These are phyloP conservation scores for Byssochlamys sp. DNA, from an alignment of 2,329 filamentous ascomycete genomes.

Conservation along the genomic window DNA sequence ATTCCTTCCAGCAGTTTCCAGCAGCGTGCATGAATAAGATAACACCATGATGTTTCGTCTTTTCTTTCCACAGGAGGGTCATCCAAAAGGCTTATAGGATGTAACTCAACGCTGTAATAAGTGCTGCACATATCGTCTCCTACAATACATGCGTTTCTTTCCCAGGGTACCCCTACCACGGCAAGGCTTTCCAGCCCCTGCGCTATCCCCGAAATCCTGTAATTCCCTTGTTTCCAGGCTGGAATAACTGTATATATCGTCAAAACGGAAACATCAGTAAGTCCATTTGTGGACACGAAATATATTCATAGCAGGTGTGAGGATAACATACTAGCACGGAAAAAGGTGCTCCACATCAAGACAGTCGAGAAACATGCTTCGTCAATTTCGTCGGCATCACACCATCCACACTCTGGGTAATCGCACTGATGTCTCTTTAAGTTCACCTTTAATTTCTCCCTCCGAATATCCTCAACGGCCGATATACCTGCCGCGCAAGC, in stretches of 20 bases:
- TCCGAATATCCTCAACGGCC: not conserved
- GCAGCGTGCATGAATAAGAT: not conserved
- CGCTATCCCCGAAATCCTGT: not conserved
- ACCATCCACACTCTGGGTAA: not conserved
- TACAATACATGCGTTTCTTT: not conserved
- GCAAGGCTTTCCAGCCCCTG: not conserved
- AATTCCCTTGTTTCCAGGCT: not conserved
- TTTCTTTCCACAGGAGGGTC: not conserved
- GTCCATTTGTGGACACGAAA: too few species aligned
- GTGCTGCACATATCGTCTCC: not conserved
- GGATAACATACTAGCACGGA: not conserved
- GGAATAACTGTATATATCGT: too few species aligned
- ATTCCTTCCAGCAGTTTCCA: not conserved
- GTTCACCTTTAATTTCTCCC: not conserved
- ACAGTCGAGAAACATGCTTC: not conserved
- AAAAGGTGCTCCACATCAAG: not conserved
- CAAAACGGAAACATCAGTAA: too few species aligned
- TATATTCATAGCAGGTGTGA: too few species aligned
- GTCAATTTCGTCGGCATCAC: not conserved
- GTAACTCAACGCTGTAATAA: not conserved
- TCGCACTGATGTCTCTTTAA: too few species aligned
- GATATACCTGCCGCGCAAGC: not conserved
- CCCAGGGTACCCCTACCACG: not conserved
- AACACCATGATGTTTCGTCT: not conserved
- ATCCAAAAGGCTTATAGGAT: not conserved